Base-by-base conservation (phyloP, 495 filamentous ascomycete genomes). In the Aspergillus kassunensis region DNA sequence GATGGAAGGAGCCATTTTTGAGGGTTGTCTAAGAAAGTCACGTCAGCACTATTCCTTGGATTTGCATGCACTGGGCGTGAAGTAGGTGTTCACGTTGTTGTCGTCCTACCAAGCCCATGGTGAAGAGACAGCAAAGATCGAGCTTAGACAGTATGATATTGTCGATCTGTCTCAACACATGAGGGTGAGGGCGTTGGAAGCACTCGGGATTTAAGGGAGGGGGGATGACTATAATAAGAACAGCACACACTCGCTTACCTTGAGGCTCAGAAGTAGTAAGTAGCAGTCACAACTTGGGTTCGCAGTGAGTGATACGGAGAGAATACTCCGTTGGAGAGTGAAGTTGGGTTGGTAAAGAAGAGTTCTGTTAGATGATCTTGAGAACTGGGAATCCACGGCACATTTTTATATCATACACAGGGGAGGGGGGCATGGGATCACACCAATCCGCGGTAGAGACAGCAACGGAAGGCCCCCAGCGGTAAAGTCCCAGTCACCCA, bases 371-470 rank as follows among this genome's bases (percentile, higher is more conserved):
- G 29, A 53, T 16, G 23, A 9, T 40, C 3, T 12, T 11, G 31
- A 4, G 31, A 13, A 39, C 21, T 25, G 39, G 13, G 30, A 18
- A 36, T 21, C 21, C 44, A 41, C 10, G 12, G 39, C 23, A 41
- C 16, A 29, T 3, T 40, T 11, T 33, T 40, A 37, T 40, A 44
- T 41, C 10, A 16, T 13, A 34, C 16, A 1, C 2, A 25, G 18
- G 49, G n/a, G 27, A 7, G 40, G 51, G 45, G 23, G 54, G 27
- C 6, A 29, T 58, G 56, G 54, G 47, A 54, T 58, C 56, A 58
- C 55, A 50, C 42, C 19, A 24, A 43, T 24, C 23, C 15, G 43
- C 30, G 35, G 27, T n/a, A n/a, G n/a, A n/a, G n/a, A n/a, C n/a
- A n/a, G n/a, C n/a, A n/a, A n/a, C n/a, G n/a, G n/a, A n/a, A n/a